Evolutionary conservation across 805 yeast species (phyloP).

Genomic region (Peterozyma xylosa): DNA sequence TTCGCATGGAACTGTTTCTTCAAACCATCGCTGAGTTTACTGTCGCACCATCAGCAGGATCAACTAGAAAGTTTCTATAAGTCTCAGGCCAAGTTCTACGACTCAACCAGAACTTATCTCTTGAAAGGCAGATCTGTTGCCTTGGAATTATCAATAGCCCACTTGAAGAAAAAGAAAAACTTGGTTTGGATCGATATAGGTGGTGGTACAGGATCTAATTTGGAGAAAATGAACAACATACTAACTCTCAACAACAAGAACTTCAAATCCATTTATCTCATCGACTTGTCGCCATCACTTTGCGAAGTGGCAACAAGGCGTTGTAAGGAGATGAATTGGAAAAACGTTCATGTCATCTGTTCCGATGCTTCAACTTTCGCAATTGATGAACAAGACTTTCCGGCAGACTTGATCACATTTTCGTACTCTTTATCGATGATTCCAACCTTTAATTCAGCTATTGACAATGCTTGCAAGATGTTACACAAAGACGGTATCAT

Average conservation of each 20-base stretch:
- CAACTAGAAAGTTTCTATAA: conserved; percentile 65
- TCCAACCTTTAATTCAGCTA: conserved; percentile 72
- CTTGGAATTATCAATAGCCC: conserved; percentile 50
- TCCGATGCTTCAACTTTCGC: conserved; percentile 72
- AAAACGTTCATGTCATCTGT: conserved; percentile 58
- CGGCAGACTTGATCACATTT: conserved; percentile 70
- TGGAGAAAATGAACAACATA: conserved; percentile 63
- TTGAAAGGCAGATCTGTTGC: conserved; percentile 68
- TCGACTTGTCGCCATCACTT: conserved; percentile 72
- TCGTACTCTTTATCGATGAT: conserved; percentile 83
- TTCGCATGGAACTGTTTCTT: conserved; percentile 48
- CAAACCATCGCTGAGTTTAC: conserved; percentile 40
- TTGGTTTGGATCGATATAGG: conserved; percentile 77
- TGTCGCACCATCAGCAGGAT: conserved; percentile 42
- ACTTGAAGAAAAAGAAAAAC: conserved; percentile 34
- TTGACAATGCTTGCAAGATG: conserved; percentile 54
- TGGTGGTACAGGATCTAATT: conserved; percentile 82
- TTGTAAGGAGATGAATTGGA: conserved; percentile 39
- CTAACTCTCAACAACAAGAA: conserved; percentile 31
- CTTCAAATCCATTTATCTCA: conserved; percentile 62
- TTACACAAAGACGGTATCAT: conserved; percentile 54
- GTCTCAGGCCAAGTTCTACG: conserved; percentile 73
- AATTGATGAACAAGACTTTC: conserved; percentile 29
- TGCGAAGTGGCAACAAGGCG: conserved; percentile 65
- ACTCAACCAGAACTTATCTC: conserved; percentile 56